Evolutionary conservation across 306 rosid genomes (phyloP), one percentile per base, ranked within the genome.

Genomic region (Prunus salicina): DNA sequence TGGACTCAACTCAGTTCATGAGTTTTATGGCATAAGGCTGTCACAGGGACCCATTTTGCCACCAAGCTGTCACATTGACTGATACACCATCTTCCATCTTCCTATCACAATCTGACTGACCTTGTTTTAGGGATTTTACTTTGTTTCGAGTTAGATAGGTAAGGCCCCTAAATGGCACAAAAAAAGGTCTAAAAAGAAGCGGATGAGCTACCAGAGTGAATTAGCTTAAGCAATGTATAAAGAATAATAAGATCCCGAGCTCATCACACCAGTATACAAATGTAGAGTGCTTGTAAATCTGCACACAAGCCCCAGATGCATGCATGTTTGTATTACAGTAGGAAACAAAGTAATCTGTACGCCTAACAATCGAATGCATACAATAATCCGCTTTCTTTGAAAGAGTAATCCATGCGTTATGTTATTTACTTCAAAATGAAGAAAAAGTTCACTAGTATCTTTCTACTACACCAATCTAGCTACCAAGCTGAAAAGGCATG

Each of bases 401-500:
- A 41, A 5, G 55, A 57, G 43, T 38, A 38, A 38, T 38, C 62
- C 28, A 5, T 56, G 25, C 28, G n/a, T 56, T 64, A 25, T 49
- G 24, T 43, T 38, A 10, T 76, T 49, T 56, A 57, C 32, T 41
- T 60, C 47, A 43, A 28, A 60, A 25, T 34, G 61, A 27, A 15
- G 8, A 56, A 13, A 67, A 67, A 47, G 55, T 69, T 63, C 30
- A 46, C 38, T 34, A 3, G 25, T 64, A 45, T 64, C 28, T 49
- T 77, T 56, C 52, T 57, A 58, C 19, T 19, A 27, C 43, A 64
- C 38, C 61, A 27, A 66, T 34, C 12, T 47, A 65, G 75, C 27
- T 34, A 41, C 81, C 51, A 56, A 64, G 69, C 63, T 27, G 71
- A 45, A 27, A 27, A 30, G 70, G 78, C 38, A 27, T 41, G 27